phyloP scores from a whole-genome alignment of 176 grass and related monocot species.

The Guadua angustifolia region DNA sequence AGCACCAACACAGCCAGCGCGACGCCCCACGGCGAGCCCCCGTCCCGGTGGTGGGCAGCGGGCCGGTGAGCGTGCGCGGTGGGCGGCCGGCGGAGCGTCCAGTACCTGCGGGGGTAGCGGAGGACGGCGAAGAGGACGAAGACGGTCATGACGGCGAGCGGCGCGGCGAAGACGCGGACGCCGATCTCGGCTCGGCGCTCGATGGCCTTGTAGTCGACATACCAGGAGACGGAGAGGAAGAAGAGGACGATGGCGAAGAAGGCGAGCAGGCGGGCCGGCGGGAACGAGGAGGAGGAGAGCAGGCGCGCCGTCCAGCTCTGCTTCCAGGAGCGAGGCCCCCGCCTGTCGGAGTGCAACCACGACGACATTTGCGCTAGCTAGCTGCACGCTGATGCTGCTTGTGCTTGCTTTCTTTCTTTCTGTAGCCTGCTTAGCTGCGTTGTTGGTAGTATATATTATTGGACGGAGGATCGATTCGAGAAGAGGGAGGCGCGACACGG shows the following conservation, averaged over 20 bases:
- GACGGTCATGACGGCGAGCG: conserved; percentile 44
- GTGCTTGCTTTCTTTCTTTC: too few relatives aligned
- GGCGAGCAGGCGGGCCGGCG: conserved; percentile 62
- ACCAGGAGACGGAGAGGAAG: conserved; percentile 69
- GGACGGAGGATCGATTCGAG: too few relatives aligned
- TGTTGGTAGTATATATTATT: too few relatives aligned
- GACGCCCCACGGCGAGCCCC: conserved; percentile 62
- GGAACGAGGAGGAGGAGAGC: conserved; percentile 64
- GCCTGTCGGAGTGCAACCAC: conserved; percentile 47
- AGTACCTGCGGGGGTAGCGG: conserved; percentile 48
- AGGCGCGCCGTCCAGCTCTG: conserved; percentile 59
- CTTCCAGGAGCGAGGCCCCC: conserved; percentile 53
- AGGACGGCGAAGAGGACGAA: conserved; percentile 50
- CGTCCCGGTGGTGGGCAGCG: not conserved
- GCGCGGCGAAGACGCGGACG: conserved; percentile 54
- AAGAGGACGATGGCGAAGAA: conserved; percentile 86
- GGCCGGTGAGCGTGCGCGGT: not conserved
- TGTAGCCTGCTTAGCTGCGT: too few relatives aligned
- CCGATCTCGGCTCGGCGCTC: conserved; percentile 59
- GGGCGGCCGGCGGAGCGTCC: conserved; percentile 14
- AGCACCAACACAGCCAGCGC: conserved; percentile 51
- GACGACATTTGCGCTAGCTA: conserved; percentile 43
- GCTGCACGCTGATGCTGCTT: not conserved
- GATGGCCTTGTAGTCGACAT: conserved; percentile 64
- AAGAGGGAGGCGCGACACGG: too few relatives aligned